Evolutionary conservation across 805 yeast genomes (phyloP).

Genomic region (Candida broadrunensis): DNA sequence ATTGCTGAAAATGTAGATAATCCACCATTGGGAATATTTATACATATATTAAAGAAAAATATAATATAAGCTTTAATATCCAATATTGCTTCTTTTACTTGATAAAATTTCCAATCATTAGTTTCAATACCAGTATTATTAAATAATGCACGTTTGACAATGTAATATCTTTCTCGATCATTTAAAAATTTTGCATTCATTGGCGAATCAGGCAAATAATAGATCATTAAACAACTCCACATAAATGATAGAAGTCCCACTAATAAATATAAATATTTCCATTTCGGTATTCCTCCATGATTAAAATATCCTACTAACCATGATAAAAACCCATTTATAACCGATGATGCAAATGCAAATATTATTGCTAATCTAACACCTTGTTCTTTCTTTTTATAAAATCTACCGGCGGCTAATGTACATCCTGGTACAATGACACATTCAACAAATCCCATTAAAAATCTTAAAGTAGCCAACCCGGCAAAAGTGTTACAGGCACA

Average conservation of each 20-base stretch:
- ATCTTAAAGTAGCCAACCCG: slow-evolving; percentile 13
- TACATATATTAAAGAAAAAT: slow-evolving; percentile 21
- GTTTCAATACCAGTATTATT: slow-evolving; percentile 15
- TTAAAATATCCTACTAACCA: slow-evolving; percentile 16
- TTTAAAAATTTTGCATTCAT: slow-evolving; percentile 14
- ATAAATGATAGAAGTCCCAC: slow-evolving; percentile 20
- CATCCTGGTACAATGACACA: slow-evolving; percentile 17
- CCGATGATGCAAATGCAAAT: slow-evolving; percentile 17
- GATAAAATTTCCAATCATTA: slow-evolving; percentile 15
- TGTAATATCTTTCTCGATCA: slow-evolving; percentile 13
- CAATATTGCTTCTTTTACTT: slow-evolving; percentile 15
- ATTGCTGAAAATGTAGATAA: slow-evolving; percentile 25
- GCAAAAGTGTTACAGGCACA: slow-evolving; percentile 12
- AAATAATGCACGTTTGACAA: slow-evolving; percentile 11
- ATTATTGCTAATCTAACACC: slow-evolving; percentile 13
- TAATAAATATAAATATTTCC: slow-evolving; percentile 21
- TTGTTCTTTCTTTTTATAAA: slow-evolving; percentile 15
- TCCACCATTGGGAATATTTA: slow-evolving; percentile 29
- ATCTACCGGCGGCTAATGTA: slow-evolving; percentile 12
- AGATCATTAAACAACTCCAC: slow-evolving; percentile 14
- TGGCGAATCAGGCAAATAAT: slow-evolving; percentile 18
- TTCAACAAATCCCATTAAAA: slow-evolving; percentile 28
- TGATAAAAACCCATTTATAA: slow-evolving; percentile 21
- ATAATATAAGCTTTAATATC: slow-evolving; percentile 17
- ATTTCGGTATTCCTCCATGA: slow-evolving; percentile 9